phyloP scores from a whole-genome alignment of 208 protist species.

The Phytomonas serpens region DNA sequence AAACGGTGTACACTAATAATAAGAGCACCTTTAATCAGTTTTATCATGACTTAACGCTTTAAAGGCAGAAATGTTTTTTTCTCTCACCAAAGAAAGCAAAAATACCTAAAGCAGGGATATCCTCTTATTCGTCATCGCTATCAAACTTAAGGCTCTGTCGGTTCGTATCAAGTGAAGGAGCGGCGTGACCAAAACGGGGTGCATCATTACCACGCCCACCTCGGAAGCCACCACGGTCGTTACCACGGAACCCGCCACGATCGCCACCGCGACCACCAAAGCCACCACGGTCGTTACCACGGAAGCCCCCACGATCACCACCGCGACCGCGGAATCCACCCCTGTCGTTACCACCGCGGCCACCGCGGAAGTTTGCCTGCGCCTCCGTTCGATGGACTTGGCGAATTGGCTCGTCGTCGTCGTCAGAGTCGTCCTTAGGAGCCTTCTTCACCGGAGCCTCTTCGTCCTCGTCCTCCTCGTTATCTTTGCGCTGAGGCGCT shows the following conservation, averaged over 20 bases:
- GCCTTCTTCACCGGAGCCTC: conserved; percentile 40
- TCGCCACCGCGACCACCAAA: conserved; percentile 25
- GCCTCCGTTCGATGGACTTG: conserved; percentile 37
- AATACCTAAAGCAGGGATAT: not conserved
- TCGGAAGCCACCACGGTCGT: conserved; percentile 30
- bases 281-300: conserved; percentile 31
- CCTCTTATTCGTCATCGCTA: conserved; percentile 56
- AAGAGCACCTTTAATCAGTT: conserved; percentile 2
- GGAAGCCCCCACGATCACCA: conserved; percentile 27
- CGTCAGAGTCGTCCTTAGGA: conserved; percentile 24
- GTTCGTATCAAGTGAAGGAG: conserved; percentile 36
- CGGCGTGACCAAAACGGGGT: conserved; percentile 46
- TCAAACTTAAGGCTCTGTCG: conserved; percentile 59
- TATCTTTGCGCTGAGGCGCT: conserved; percentile 17
- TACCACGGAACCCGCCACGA: conserved; percentile 32
- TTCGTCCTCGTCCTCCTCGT: conserved; percentile 39
- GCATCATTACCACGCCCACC: conserved; percentile 46
- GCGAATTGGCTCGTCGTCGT: conserved; percentile 41
- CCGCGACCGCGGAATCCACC: conserved; percentile 26
- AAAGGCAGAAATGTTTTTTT: conserved; percentile 15
- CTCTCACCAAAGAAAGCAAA: conserved; percentile 9
- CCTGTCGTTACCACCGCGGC: conserved; percentile 24
- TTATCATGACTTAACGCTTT: conserved; percentile 7
- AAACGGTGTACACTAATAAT: not conserved
- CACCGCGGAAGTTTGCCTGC: conserved; percentile 14